Evolutionary conservation across 192 early-diverging fungal species (phyloP).

Genomic region (Entrophospora sp.): DNA sequence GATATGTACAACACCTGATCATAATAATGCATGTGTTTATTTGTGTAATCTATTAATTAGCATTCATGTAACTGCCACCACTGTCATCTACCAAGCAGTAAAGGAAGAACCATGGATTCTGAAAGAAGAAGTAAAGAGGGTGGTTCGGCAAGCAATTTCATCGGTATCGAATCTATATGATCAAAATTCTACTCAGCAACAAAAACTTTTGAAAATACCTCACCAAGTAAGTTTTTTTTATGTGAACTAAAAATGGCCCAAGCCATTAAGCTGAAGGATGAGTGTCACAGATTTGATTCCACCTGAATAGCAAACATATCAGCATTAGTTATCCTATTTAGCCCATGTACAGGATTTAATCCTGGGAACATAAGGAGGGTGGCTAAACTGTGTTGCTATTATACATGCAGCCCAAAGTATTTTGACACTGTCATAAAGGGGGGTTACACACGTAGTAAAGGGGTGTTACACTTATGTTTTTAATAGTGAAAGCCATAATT

Average conservation of each 20-base stretch:
- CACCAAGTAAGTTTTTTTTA: not conserved
- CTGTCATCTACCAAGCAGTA: not conserved
- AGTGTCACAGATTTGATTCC: not conserved
- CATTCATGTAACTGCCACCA: too few species aligned
- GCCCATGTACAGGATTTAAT: not conserved
- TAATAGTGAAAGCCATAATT: too few species aligned
- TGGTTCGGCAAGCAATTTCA: not conserved
- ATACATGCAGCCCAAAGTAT: too few species aligned
- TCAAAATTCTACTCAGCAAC: not conserved
- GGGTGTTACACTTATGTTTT: too few species aligned
- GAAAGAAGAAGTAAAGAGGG: not conserved
- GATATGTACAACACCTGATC: too few species aligned
- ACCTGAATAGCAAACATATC: not conserved
- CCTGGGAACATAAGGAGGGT: slow-evolving; percentile 5
- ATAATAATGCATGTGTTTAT: too few species aligned
- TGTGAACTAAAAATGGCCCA: not conserved
- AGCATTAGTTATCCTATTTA: slow-evolving; percentile 4
- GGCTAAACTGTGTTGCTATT: not conserved
- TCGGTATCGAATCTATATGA: not conserved
- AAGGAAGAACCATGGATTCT: not conserved
- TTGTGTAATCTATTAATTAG: too few species aligned
- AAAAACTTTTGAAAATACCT: not conserved
- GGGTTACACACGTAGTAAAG: too few species aligned
- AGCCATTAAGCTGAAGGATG: not conserved
- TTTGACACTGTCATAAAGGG: too few species aligned